Evolutionary conservation across 208 protist genomes (phyloP).

Genomic region (Trypanosomatidae sp.): DNA sequence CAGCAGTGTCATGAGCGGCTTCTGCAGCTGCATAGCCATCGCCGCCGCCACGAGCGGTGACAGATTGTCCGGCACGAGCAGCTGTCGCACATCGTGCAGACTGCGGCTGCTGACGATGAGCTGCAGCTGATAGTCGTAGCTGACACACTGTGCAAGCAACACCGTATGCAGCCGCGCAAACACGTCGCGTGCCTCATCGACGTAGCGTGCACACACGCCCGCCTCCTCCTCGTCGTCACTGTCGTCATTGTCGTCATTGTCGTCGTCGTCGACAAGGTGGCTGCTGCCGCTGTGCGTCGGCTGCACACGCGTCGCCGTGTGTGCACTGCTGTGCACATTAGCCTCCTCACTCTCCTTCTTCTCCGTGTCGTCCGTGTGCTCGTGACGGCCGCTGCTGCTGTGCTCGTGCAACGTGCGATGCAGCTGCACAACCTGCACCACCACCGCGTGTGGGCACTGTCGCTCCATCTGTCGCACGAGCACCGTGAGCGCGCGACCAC

Average conservation of each 20-base stretch:
- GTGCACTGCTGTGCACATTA: too few relatives aligned
- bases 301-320: too few relatives aligned
- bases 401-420: slow-evolving; percentile 19
- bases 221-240: neutral
- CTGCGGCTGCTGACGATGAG: slow-evolving; percentile 49
- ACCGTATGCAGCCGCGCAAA: slow-evolving; percentile 47
- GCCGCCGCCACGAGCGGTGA: slow-evolving; percentile 39
- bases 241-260: too few relatives aligned
- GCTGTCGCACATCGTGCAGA: slow-evolving; percentile 48
- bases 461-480: slow-evolving; percentile 43
- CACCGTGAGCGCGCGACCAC: slow-evolving; percentile 41
- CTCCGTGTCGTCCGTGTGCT: too few relatives aligned
- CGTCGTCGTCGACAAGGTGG: too few relatives aligned
- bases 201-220: too few relatives aligned
- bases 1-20: slow-evolving; percentile 71
- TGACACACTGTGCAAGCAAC: slow-evolving; percentile 63
- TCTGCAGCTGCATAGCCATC: slow-evolving; percentile 65
- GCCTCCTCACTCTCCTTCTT: too few relatives aligned
- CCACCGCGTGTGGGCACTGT: slow-evolving; percentile 35
- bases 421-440: slow-evolving; percentile 27
- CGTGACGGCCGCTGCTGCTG: too few relatives aligned
- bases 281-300: too few relatives aligned
- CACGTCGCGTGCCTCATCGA: slow-evolving; percentile 27
- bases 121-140: slow-evolving; percentile 70
- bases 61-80: slow-evolving; percentile 44